Conservation (phyloP, 371 early-diverging fungal genomes). For the Actinomortierella wolfii region DNA sequence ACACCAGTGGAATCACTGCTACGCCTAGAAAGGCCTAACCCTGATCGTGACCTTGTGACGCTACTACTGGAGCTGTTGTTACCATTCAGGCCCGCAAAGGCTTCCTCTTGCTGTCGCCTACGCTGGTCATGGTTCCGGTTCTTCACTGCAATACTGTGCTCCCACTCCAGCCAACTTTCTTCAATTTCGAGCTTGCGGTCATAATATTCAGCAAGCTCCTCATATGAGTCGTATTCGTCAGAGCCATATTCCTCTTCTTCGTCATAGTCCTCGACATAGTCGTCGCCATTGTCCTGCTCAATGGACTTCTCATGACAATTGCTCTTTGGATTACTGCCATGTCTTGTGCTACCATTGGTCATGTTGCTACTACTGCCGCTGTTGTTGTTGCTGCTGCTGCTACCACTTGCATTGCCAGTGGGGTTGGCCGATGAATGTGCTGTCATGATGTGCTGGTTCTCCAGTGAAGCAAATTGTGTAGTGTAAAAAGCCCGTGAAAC, state of each 20-base stretch:
- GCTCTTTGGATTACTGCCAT: not conserved
- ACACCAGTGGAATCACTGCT: not conserved
- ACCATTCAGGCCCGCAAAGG: slow-evolving; percentile 1
- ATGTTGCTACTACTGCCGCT: not conserved
- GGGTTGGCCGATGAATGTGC: too few relatives aligned
- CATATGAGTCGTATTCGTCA: slow-evolving; percentile 38
- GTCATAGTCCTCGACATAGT: not conserved
- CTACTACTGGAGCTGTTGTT: slow-evolving; percentile 20
- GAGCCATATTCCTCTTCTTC: slow-evolving; percentile 35
- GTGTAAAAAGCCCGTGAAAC: too few relatives aligned
- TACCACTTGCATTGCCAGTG: not conserved
- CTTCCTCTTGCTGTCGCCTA: slow-evolving; percentile 26
- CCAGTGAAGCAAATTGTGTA: too few relatives aligned
- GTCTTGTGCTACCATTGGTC: not conserved
- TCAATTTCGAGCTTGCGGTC: slow-evolving; percentile 39
- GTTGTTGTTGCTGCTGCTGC: not conserved
- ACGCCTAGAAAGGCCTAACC: too few relatives aligned
- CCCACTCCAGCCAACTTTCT: slow-evolving; percentile 46
- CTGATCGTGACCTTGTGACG: too few relatives aligned
- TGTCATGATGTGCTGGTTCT: too few relatives aligned
- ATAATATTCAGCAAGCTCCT: slow-evolving; percentile 23
- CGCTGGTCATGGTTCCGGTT: slow-evolving; percentile 32
- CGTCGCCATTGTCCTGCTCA: slow-evolving; percentile 6
- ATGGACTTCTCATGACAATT: not conserved
- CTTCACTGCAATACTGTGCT: slow-evolving; percentile 19